A percentile compares a stretch with the other conserved stretches of the same genome.
Conservation (phyloP, 2,329 filamentous ascomycete species). For the Incumbomyces delicatus region DNA sequence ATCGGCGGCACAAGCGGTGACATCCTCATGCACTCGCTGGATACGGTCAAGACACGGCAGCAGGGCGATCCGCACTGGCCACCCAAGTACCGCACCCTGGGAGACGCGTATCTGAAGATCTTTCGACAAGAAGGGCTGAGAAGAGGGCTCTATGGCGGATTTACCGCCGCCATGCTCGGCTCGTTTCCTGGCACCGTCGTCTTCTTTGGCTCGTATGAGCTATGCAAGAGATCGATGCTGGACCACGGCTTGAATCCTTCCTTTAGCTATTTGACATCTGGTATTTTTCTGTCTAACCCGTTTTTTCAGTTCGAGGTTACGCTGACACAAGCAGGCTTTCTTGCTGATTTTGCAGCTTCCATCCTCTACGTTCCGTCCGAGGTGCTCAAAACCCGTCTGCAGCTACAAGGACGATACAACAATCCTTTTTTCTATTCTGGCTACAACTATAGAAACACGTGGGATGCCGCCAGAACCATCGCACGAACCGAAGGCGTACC, state of each 20-base stretch:
- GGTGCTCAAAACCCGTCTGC: constrained; percentile 91
- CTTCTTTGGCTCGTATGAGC: constrained; percentile 96
- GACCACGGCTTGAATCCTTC: constrained; percentile 74
- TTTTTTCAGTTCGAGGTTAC: background rate
- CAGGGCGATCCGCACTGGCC: constrained; percentile 92
- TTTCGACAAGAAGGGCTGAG: constrained; percentile 81
- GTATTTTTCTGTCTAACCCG: constrained; percentile 39
- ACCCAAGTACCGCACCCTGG: constrained; percentile 83
- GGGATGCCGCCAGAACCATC: constrained; percentile 79
- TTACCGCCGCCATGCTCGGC: constrained; percentile 77
- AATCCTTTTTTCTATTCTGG: constrained; percentile 89
- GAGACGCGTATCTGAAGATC: constrained; percentile 85
- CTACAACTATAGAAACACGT: constrained; percentile 86
- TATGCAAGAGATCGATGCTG: constrained; percentile 80
- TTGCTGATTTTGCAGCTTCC: constrained; percentile 85
- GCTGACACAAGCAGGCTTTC: constrained; percentile 52
- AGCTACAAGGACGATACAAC: constrained; percentile 89
- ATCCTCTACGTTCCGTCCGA: constrained; percentile 94
- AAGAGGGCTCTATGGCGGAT: constrained; percentile 85
- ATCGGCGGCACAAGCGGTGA: constrained; percentile 88
- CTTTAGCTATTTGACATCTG: constrained; percentile 74
- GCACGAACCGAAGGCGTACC: constrained; percentile 68
- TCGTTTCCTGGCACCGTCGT: constrained; percentile 89
- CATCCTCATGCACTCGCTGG: constrained; percentile 96
- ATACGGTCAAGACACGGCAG: constrained; percentile 96